Conservation (phyloP, 2,329 filamentous ascomycete genomes). For the Endoconidiophora polonica region DNA sequence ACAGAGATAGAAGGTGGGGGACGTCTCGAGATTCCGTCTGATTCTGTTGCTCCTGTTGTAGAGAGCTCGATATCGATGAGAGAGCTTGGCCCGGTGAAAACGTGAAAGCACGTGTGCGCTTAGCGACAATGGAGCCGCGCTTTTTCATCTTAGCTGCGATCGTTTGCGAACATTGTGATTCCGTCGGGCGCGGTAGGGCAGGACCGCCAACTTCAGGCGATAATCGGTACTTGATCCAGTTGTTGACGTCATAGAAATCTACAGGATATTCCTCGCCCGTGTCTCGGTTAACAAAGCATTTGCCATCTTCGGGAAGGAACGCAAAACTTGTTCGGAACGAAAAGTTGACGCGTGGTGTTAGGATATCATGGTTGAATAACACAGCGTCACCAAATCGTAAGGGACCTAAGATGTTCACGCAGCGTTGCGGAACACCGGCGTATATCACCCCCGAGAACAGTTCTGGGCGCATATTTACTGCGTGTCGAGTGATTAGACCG, state of each 20-base stretch:
- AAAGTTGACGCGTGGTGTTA: conserved; percentile 89
- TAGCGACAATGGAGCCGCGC: conserved; percentile 6
- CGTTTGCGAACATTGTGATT: background rate
- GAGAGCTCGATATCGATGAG: background rate
- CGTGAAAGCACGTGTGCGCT: conserved; percentile 5
- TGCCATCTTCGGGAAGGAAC: conserved; percentile 70
- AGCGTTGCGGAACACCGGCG: conserved; percentile 69
- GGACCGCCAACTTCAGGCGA: conserved; percentile 8
- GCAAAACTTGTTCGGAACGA: conserved; percentile 73
- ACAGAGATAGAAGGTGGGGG: background rate
- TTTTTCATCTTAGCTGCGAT: conserved; percentile 8
- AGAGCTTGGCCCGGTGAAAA: conserved; percentile 6
- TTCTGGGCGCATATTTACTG: conserved; percentile 69
- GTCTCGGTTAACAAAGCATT: conserved; percentile 70
- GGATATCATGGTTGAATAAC: conserved; percentile 69
- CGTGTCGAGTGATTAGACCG: conserved; percentile 74
- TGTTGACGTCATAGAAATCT: conserved; percentile 65
- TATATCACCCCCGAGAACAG: conserved; percentile 77
- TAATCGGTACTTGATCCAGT: conserved; percentile 63
- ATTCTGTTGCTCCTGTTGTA: background rate
- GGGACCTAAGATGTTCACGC: conserved; percentile 81
- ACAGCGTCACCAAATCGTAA: conserved; percentile 87
- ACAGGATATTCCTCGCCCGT: conserved; percentile 67
- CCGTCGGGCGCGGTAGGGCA: conserved; percentile 1
- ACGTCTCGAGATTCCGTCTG: too few relatives aligned